Conservation (phyloP, 1,284 basidiomycete genomes). For the Papiliotrema nemorosa region DNA sequence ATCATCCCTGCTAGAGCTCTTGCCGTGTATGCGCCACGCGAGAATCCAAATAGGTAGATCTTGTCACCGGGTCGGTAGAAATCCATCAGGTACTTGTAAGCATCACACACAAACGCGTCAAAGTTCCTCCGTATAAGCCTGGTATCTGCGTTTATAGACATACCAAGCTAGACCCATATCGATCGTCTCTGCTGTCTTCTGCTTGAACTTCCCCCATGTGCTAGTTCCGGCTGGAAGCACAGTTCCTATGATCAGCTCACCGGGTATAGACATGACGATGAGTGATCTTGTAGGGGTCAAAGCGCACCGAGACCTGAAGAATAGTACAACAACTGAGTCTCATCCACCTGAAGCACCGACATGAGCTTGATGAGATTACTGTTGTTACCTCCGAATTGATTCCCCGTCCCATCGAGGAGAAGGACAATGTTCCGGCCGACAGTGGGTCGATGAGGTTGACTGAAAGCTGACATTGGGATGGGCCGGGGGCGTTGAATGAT, state of each 20-base stretch:
- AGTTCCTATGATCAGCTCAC: slow-evolving; percentile 6
- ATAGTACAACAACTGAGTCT: slow-evolving; percentile 27
- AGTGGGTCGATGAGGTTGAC: neutral
- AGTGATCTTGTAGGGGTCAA: neutral
- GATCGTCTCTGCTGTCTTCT: slow-evolving; percentile 3
- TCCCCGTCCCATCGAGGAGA: slow-evolving; percentile 28
- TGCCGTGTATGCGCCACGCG: slow-evolving; percentile 48
- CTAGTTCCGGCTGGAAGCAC: slow-evolving; percentile 3
- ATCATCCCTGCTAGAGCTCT: slow-evolving; percentile 49
- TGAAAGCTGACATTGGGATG: neutral
- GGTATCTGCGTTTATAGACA: neutral
- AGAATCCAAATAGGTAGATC: slow-evolving; percentile 51
- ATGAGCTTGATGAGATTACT: slow-evolving; percentile 32
- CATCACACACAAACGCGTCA: slow-evolving; percentile 19
- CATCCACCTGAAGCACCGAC: slow-evolving; percentile 12
- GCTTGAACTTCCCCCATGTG: slow-evolving; percentile 9
- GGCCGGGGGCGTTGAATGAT: neutral
- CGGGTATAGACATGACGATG: neutral
- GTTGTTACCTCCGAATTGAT: slow-evolving; percentile 25
- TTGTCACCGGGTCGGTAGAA: slow-evolving; percentile 37
- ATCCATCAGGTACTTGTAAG: slow-evolving; percentile 28
- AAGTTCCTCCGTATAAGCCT: slow-evolving; percentile 18
- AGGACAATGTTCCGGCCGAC: slow-evolving; percentile 25
- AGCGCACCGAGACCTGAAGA: slow-evolving; percentile 17
- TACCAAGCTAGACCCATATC: slow-evolving; percentile 22